Base-by-base conservation (phyloP, 148 eudicot genomes). In the Rheum nobile region DNA sequence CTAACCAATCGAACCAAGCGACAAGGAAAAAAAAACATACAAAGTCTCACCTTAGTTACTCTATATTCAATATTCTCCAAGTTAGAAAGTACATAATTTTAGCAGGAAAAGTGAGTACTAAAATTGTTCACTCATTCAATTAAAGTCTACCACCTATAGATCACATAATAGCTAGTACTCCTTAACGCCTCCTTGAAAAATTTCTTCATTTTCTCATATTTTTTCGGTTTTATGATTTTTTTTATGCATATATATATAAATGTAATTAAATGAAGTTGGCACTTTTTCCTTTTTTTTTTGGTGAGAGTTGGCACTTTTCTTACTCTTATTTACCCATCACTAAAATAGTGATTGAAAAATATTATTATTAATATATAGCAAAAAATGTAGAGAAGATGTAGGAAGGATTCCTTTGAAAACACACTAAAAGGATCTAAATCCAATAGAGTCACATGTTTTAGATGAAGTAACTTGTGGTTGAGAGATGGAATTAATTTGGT, bases 381-480 rank as follows among this genome's bases (percentile, higher is more conserved):
- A 65, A 29, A 28, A 61, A 61, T 61, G 35, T 61, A 29, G 67
- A 61, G 67, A 65, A 65, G 17, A 32, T 63, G 69, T 63, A 32
- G 38, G 39, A 34, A 32, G 38, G 22, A 34, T 10, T 0, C 6
- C 11, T 65, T 65, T 26, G 3, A 17, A 65, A 65, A 32, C 22
- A 65, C 39, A 65, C 70, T 13, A 65, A 31, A 63, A 65, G n/a
- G 70, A 65, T 34, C 70, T 65, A 65, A 65, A 65, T 34, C 70
- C 70, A 65, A 65, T 65, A 65, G 67, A 61, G 41, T 65, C 70
- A 65, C 70, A 65, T 65, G 70, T 65, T 65, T 65, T 65, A 32
- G 70, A 65, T 65, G 70, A 65, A 65, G 70, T 65, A 65, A 34
- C 70, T 65, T 65, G 70, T 65, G 70, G 70, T 6, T 65, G 70